Evolutionary conservation across 2,329 filamentous ascomycete genomes (phyloP).

Genomic region (Aspergillus clavatus): DNA sequence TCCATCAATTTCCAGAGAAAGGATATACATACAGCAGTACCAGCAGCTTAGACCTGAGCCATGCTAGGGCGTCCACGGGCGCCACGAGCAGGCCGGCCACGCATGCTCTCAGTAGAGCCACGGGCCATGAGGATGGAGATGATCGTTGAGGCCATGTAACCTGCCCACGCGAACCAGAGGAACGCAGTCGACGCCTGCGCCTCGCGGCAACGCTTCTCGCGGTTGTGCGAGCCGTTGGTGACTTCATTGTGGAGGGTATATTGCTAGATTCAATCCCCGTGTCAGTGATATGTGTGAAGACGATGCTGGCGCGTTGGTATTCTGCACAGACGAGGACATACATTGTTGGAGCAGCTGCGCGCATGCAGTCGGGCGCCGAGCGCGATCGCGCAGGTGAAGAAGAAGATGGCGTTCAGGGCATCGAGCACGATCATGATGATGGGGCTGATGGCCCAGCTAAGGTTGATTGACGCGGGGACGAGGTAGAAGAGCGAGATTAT

Average conservation of each 20-base stretch:
- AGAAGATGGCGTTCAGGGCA: slow-evolving; percentile 45
- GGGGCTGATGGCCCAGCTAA: slow-evolving; percentile 39
- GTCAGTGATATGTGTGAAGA: neutral
- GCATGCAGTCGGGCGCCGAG: slow-evolving; percentile 44
- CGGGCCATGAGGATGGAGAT: slow-evolving; percentile 38
- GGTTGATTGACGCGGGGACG: slow-evolving; percentile 39
- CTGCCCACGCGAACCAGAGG: slow-evolving; percentile 48
- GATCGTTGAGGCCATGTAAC: slow-evolving; percentile 40
- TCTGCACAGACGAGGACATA: slow-evolving; percentile 33
- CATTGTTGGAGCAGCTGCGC: slow-evolving; percentile 44
- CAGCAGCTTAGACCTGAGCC: slow-evolving; percentile 39
- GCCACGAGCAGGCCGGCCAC: slow-evolving; percentile 28
- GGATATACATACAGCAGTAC: neutral
- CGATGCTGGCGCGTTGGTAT: too few species aligned
- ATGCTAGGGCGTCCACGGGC: slow-evolving; percentile 38
- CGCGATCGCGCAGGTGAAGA: slow-evolving; percentile 46
- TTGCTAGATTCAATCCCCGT: slow-evolving; percentile 18
- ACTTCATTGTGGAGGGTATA: slow-evolving; percentile 43
- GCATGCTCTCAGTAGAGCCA: slow-evolving; percentile 30
- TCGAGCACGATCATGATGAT: slow-evolving; percentile 44
- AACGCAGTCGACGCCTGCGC: slow-evolving; percentile 49
- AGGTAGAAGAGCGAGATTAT: slow-evolving; percentile 48
- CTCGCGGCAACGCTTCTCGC: slow-evolving; percentile 45
- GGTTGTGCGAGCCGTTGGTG: slow-evolving; percentile 39
- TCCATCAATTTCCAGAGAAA: too few species aligned